Base-by-base conservation (phyloP, 148 eudicot species). In the Linanthus parryae region DNA sequence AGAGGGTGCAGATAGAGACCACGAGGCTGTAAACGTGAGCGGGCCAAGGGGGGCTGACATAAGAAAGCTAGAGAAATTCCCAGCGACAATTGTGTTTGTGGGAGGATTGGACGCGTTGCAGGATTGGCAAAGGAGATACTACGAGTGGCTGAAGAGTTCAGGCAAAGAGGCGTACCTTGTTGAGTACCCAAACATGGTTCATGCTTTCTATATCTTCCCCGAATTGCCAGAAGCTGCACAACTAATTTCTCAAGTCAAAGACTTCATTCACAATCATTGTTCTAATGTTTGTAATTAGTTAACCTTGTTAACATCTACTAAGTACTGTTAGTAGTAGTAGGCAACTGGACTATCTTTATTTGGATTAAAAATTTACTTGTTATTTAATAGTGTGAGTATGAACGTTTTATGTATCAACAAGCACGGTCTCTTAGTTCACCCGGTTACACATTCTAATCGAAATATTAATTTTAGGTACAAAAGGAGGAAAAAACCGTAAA, bases 21-120 rank as follows among this genome's bases (percentile, higher is more conserved):
- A 82, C 41, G 66, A 74, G 52, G 83, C 79, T 8, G 65, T 71
- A 5, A 72, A 82, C 36, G 95, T 85, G 5, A 52, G 77, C 10
- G 88, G 94, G 52, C 87, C 81, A 5, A 75, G 63, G 43, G 70
- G 70, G 0, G 56, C 44, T 0, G 72, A 82, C 39, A 46, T 81
- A 8, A 41, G 63, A n/a, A 45, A 48, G 41, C 1, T 69, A 4
- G 63, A 35, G 0, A 60, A 35, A 6, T 73, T 71, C n/a, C 88
- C 73, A 48, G 48, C 16, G 40, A 63, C 27, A 20, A 9, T 57
- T 67, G 66, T 65, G 67, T 44, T 61, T 3, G 70, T 56, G 15
- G 70, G 67, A 37, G 62, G 69, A 7, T 52, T 62, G 3, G 79
- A 72, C 53, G 69, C 60, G 0, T 55, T 72, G 29, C 67, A 62